Evolutionary conservation across 345 rosid genomes (phyloP).

Genomic region (Ceriops decandra): DNA sequence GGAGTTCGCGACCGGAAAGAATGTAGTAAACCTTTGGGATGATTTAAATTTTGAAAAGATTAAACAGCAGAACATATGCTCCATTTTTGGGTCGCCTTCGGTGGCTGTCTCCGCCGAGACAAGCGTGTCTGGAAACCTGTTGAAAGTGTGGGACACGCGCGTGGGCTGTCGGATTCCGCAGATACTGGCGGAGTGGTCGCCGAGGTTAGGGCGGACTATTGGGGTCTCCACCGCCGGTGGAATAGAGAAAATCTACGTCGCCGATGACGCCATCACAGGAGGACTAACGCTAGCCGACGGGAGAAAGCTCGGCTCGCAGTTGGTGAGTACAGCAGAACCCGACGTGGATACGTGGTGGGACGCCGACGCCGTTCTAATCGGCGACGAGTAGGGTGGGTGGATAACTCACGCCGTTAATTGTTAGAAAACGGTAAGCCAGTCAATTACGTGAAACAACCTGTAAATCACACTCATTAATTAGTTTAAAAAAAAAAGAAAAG

Average conservation of each 20-base stretch:
- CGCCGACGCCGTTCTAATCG: conserved; percentile 23
- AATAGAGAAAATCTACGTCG: not conserved
- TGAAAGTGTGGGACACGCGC: not conserved
- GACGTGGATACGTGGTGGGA: conserved; percentile 17
- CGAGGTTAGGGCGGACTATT: not conserved
- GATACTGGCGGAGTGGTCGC: conserved; percentile 1
- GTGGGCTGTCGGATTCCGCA: conserved; percentile 1
- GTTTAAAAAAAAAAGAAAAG: too few species aligned
- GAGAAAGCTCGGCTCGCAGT: not conserved
- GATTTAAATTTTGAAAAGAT: not conserved
- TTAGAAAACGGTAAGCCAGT: too few species aligned
- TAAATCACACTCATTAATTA: too few species aligned
- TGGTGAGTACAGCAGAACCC: not conserved
- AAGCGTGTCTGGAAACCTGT: not conserved
- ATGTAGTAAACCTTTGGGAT: not conserved
- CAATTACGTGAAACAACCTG: too few species aligned
- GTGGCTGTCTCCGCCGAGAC: not conserved
- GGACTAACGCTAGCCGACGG: not conserved
- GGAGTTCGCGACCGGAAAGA: not conserved
- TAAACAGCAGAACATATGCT: not conserved
- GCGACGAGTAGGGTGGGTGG: too few species aligned
- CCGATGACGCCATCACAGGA: not conserved
- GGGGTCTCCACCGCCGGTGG: not conserved
- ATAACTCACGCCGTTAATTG: conserved; percentile 2
- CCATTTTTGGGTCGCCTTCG: not conserved